phyloP scores from a whole-genome alignment of 2,329 filamentous ascomycete species.

The Penicillium italicum region DNA sequence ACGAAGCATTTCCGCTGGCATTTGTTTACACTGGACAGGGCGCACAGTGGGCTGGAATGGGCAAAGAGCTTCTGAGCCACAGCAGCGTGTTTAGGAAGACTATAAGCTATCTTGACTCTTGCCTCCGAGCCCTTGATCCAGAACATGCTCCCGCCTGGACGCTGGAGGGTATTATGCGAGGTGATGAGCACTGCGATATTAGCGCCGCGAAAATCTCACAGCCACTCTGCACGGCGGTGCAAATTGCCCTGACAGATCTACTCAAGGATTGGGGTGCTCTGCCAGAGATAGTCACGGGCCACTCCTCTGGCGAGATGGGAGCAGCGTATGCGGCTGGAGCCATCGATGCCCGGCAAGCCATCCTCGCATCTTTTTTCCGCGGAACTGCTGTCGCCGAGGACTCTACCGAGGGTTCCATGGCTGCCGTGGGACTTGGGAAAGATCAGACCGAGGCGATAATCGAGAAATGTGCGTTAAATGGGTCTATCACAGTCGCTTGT shows the following conservation, averaged over 20 bases:
- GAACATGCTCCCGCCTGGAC: neutral
- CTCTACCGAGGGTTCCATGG: slow-evolving; percentile 16
- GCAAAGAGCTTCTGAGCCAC: neutral
- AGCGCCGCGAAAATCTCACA: neutral
- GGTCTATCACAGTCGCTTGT: neutral
- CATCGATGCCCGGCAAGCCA: slow-evolving; percentile 2
- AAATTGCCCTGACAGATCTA: slow-evolving; percentile 7
- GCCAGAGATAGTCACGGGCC: neutral
- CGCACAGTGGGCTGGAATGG: slow-evolving; percentile 19
- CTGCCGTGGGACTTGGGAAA: slow-evolving; percentile 16
- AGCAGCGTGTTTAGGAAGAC: neutral
- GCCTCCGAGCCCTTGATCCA: neutral
- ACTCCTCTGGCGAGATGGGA: slow-evolving; percentile 12
- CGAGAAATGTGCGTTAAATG: slow-evolving; percentile 4
- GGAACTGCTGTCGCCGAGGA: neutral
- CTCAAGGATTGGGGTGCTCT: neutral
- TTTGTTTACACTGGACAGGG: slow-evolving; percentile 30
- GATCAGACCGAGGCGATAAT: slow-evolving; percentile 6
- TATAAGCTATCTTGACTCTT: neutral
- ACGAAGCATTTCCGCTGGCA: neutral
- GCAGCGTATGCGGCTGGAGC: slow-evolving; percentile 8
- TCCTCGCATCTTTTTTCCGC: neutral
- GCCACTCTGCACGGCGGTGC: slow-evolving; percentile 7
- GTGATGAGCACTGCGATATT: neutral
- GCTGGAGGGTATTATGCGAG: neutral